Evolutionary conservation across 2,329 filamentous ascomycete genomes (phyloP).

Genomic region (Alternaria panax): DNA sequence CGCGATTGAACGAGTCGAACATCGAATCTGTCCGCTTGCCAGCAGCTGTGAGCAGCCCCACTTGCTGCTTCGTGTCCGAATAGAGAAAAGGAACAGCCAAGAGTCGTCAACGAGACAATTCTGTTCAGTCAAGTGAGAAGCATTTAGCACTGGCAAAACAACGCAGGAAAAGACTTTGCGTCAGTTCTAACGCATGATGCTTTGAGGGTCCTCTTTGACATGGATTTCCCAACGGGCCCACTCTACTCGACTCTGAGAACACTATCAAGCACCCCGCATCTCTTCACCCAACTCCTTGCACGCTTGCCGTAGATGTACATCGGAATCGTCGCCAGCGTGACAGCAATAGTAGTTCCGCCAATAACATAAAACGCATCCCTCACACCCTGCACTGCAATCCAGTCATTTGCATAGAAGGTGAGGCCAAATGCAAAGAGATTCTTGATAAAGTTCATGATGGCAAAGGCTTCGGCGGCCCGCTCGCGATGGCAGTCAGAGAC

Average conservation of each 20-base stretch:
- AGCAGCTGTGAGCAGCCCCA: not conserved
- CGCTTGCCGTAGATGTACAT: conserved; percentile 39
- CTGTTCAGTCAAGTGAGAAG: not conserved
- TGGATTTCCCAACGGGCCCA: not conserved
- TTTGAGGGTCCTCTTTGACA: not conserved
- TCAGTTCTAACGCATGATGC: not conserved
- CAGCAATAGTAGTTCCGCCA: conserved; percentile 30
- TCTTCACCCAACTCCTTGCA: conserved; percentile 46
- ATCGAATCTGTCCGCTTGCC: not conserved
- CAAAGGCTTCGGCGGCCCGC: conserved; percentile 34
- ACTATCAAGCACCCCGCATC: conserved; percentile 23
- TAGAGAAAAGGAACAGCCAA: not conserved
- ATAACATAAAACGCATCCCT: conserved; percentile 30
- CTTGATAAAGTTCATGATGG: conserved; percentile 38
- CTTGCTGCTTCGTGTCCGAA: not conserved
- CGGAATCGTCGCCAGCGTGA: conserved; percentile 31
- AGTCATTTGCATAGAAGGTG: conserved; percentile 34
- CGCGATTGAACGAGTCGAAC: not conserved
- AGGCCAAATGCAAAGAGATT: conserved; percentile 38
- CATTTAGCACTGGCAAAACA: not conserved
- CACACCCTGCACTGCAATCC: conserved; percentile 32
- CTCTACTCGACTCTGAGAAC: conserved; percentile 17
- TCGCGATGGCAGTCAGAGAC: conserved; percentile 35
- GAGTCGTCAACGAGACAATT: not conserved
- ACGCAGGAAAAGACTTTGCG: not conserved